These are phyloP conservation scores for Colletotrichum tofieldiae DNA, from an alignment of 2,329 filamentous ascomycete genomes.

Conservation along the genomic window DNA sequence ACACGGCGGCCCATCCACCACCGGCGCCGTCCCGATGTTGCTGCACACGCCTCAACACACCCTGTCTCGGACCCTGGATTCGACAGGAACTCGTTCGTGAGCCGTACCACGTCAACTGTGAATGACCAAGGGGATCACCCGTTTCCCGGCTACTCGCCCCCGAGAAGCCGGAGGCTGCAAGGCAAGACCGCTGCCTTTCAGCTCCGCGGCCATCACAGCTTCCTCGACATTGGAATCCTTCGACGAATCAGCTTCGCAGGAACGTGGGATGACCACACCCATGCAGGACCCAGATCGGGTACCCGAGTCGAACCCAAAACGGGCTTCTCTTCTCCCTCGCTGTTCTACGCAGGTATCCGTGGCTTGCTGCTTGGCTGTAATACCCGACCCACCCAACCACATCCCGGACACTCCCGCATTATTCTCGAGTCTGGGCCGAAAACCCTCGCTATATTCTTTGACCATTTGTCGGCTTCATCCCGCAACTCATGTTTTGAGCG, in stretches of 20 bases:
- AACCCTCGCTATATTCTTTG: constrained; percentile 10
- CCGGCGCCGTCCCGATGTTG: constrained; percentile 14
- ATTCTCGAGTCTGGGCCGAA: constrained; percentile 18
- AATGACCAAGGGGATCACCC: not conserved
- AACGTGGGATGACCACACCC: not conserved
- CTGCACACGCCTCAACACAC: constrained; percentile 13
- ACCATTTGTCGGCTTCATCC: constrained; percentile 11
- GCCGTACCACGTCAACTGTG: constrained; percentile 6
- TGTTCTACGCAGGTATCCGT: not conserved
- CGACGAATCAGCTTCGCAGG: constrained; percentile 2
- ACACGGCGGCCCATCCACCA: constrained; percentile 8
- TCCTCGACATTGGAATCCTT: not conserved
- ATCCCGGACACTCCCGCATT: constrained; percentile 36
- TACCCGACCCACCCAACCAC: constrained; percentile 15
- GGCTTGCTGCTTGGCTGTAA: not conserved
- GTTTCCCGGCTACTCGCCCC: constrained; percentile 37
- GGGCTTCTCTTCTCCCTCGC: not conserved
- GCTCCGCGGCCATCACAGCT: not conserved
- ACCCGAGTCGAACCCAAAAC: constrained; percentile 3
- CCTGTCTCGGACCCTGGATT: not conserved
- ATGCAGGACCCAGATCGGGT: not conserved
- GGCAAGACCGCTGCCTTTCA: not conserved
- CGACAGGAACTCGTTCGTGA: constrained; percentile 15
- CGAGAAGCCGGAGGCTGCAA: constrained; percentile 19
- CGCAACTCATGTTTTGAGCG: not conserved